Percentiles rank a stretch among this genome's conserved stretches.
Evolutionary conservation across 305 asterid species (phyloP).

Genomic region (Fraxinus baroniana): DNA sequence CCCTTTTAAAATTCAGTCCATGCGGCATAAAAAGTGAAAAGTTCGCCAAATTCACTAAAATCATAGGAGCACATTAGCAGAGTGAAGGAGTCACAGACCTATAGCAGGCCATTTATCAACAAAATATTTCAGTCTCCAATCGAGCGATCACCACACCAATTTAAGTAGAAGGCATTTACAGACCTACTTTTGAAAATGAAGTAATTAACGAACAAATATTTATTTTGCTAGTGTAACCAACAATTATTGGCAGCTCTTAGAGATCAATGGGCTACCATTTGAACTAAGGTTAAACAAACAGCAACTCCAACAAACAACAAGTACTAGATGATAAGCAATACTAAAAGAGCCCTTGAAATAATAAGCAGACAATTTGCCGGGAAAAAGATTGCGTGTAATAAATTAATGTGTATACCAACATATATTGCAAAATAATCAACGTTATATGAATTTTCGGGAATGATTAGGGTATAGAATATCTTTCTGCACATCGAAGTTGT

Average conservation of each 20-base stretch:
- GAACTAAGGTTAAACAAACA: neutral
- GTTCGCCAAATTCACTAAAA: neutral
- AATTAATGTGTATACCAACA: neutral
- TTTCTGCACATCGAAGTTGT: neutral
- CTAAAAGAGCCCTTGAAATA: neutral
- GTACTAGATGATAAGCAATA: neutral
- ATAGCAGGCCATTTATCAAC: neutral
- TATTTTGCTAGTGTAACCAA: neutral
- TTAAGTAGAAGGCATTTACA: neutral
- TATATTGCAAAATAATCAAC: neutral
- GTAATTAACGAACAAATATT: neutral
- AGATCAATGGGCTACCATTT: neutral
- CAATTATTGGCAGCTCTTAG: neutral
- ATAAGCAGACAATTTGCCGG: neutral
- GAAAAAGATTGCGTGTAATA: neutral
- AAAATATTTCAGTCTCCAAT: neutral
- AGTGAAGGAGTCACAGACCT: neutral
- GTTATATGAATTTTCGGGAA: neutral
- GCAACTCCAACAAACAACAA: neutral
- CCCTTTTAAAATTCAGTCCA: constrained; percentile 13
- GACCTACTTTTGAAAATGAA: neutral
- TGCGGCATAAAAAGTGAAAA: constrained; percentile 19
- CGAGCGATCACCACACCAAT: neutral
- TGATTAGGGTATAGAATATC: neutral
- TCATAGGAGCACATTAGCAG: neutral